These are phyloP conservation scores for Dothidotthia symphoricarpi DNA, from an alignment of 2,329 filamentous ascomycete genomes.

Conservation along the genomic window DNA sequence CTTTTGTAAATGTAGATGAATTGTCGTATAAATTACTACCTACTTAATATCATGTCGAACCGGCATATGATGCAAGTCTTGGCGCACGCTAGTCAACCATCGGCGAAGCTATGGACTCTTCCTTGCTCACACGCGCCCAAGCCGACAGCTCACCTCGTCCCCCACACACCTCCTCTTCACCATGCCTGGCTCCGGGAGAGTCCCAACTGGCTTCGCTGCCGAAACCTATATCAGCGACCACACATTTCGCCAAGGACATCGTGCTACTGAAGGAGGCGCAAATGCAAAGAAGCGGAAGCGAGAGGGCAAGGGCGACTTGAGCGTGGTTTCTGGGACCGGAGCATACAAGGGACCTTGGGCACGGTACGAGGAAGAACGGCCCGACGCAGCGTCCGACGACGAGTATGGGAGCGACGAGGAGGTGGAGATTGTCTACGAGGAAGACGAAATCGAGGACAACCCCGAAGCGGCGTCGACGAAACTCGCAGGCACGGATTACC, in stretches of 20 bases:
- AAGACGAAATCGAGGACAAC: slow-evolving; percentile 64
- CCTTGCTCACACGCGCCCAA: not conserved
- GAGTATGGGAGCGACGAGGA: slow-evolving; percentile 67
- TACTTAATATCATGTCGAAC: not conserved
- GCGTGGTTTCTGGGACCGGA: slow-evolving; percentile 79
- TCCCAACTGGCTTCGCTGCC: slow-evolving; percentile 75
- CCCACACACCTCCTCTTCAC: not conserved
- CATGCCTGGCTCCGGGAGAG: slow-evolving; percentile 38
- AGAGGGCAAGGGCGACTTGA: slow-evolving; percentile 80
- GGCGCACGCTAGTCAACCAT: too few species aligned
- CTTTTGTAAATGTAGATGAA: slow-evolving; percentile 25
- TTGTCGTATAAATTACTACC: too few species aligned
- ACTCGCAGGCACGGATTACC: slow-evolving; percentile 55
- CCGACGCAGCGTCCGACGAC: slow-evolving; percentile 61
- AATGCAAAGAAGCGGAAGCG: slow-evolving; percentile 71
- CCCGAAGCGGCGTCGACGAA: slow-evolving; percentile 61
- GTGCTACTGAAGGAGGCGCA: slow-evolving; percentile 67
- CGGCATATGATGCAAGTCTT: too few species aligned
- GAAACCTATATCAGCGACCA: slow-evolving; percentile 89
- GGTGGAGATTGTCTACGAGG: slow-evolving; percentile 70
- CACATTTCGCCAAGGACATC: slow-evolving; percentile 83
- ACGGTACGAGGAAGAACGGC: slow-evolving; percentile 71
- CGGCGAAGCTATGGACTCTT: too few species aligned
- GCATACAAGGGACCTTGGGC: slow-evolving; percentile 97
- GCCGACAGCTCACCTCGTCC: not conserved